phyloP scores from a whole-genome alignment of 768 basidiomycete genomes.

The Wakefieldia striispora region DNA sequence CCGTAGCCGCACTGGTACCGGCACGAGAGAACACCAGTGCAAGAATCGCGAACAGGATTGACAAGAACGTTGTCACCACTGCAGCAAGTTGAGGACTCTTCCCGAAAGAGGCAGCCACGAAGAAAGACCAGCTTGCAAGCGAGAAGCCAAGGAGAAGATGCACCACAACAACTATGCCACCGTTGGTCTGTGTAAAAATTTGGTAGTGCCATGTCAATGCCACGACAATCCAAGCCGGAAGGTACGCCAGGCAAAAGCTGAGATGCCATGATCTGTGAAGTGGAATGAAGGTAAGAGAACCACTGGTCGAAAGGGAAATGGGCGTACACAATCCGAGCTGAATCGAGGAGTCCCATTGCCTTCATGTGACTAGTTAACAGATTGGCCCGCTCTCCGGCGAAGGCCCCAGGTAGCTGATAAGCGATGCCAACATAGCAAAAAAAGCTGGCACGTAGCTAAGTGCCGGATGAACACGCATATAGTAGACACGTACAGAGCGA shows the following conservation, averaged over 20 bases:
- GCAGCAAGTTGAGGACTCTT: slow-evolving; percentile 74
- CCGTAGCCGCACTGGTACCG: slow-evolving; percentile 45
- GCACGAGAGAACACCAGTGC: slow-evolving; percentile 52
- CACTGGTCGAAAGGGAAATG: background rate
- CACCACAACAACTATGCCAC: slow-evolving; percentile 57
- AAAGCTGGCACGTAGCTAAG: slow-evolving; percentile 43
- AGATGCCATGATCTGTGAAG: slow-evolving; percentile 56
- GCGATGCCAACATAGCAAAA: slow-evolving; percentile 70
- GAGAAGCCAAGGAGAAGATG: slow-evolving; percentile 68
- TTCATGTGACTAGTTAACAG: slow-evolving; percentile 70
- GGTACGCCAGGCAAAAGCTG: slow-evolving; percentile 62
- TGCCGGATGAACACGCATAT: background rate
- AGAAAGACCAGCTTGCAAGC: slow-evolving; percentile 71
- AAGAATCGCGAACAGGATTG: slow-evolving; percentile 64
- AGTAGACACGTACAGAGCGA: slow-evolving; percentile 53
- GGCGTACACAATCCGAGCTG: slow-evolving; percentile 59
- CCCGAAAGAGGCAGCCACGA: slow-evolving; percentile 66
- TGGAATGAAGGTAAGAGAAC: background rate
- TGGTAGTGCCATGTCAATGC: slow-evolving; percentile 61
- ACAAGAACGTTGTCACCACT: slow-evolving; percentile 60
- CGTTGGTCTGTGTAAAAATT: slow-evolving; percentile 62
- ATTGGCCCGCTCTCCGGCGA: slow-evolving; percentile 62
- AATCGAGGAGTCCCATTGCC: slow-evolving; percentile 75
- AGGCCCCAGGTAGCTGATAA: slow-evolving; percentile 75
- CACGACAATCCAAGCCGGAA: slow-evolving; percentile 76